These are phyloP conservation scores for Lippia alba DNA, from an alignment of 305 asterid species.

Conservation along the genomic window DNA sequence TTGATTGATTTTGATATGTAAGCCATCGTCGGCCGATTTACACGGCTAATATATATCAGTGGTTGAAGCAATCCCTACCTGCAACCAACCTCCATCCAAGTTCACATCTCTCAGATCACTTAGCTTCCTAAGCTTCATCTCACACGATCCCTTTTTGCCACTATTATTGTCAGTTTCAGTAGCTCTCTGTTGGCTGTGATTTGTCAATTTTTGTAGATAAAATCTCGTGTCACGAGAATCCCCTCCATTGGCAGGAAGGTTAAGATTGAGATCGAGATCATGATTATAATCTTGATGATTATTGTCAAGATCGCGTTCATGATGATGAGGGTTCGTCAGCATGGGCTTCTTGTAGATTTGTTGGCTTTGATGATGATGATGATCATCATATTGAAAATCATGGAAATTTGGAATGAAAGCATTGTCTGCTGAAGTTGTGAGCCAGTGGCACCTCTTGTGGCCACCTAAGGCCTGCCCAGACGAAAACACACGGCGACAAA, in stretches of 20 bases:
- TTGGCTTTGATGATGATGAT: constrained; percentile 8
- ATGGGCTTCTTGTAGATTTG: constrained; percentile 49
- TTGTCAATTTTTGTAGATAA: constrained; percentile 44
- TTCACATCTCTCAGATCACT: constrained; percentile 60
- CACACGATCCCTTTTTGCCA: constrained; percentile 33
- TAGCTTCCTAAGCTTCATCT: constrained; percentile 50
- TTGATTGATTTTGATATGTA: not conserved
- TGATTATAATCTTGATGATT: constrained; percentile 9
- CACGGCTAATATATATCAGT: constrained; percentile 22
- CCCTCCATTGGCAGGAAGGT: constrained; percentile 41
- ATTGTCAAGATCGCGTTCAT: not conserved
- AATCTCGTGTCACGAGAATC: constrained; percentile 19
- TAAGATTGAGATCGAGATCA: constrained; percentile 52
- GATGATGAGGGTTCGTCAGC: constrained; percentile 17
- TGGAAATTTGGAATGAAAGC: constrained; percentile 57
- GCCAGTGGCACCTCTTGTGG: constrained; percentile 85
- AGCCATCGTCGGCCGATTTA: not conserved
- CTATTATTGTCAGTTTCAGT: not conserved
- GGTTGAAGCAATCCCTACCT: constrained; percentile 71
- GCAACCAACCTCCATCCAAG: constrained; percentile 72
- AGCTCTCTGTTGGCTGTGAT: constrained; percentile 14
- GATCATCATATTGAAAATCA: constrained; percentile 47
- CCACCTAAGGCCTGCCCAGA: constrained; percentile 89
- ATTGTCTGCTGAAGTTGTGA: constrained; percentile 51
- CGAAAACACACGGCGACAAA: constrained; percentile 69